Conservation (phyloP, 2,329 filamentous ascomycete genomes). For the Alternaria arborescens region DNA sequence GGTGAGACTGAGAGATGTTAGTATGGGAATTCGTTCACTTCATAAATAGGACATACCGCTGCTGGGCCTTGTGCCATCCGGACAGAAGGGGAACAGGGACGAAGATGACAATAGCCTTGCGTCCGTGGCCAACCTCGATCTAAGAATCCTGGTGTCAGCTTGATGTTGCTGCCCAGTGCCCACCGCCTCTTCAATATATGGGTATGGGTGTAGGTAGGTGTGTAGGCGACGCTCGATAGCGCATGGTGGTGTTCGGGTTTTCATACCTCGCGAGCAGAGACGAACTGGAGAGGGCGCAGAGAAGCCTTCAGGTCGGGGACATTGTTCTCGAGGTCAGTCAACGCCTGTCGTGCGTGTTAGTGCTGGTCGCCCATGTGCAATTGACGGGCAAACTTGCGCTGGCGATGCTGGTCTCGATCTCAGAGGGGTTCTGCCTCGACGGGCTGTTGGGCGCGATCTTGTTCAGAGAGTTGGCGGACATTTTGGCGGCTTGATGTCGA, state of each 20-base stretch:
- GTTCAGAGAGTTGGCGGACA: conserved; percentile 75
- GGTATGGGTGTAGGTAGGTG: conserved; percentile 27
- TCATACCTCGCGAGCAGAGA: conserved; percentile 99
- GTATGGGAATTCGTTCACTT: neutral
- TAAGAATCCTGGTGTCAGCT: conserved; percentile 69
- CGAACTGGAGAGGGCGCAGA: conserved; percentile 97
- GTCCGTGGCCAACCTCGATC: conserved; percentile 99
- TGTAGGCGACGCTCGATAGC: conserved; percentile 40
- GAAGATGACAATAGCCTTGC: conserved; percentile 99
- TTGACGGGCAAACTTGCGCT: conserved; percentile 68
- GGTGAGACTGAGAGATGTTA: conserved; percentile 74
- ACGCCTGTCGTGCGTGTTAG: conserved; percentile 59
- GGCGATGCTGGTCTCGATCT: conserved; percentile 97
- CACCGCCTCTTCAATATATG: conserved; percentile 61
- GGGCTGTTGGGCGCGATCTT: conserved; percentile 99
- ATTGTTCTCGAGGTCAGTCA: conserved; percentile 99
- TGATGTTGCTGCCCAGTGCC: conserved; percentile 63
- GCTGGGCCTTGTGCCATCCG: conserved; percentile 99
- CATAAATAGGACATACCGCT: conserved; percentile 76
- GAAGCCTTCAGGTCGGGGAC: conserved; percentile 96
- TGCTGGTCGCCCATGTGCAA: conserved; percentile 13
- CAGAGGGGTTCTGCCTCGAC: conserved; percentile 92
- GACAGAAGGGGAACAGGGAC: conserved; percentile 98
- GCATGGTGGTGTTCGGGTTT: conserved; percentile 36
- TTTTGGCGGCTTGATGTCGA: conserved; percentile 59